These are phyloP conservation scores for Collybia sp. DNA, from an alignment of 768 basidiomycete genomes.

Conservation along the genomic window DNA sequence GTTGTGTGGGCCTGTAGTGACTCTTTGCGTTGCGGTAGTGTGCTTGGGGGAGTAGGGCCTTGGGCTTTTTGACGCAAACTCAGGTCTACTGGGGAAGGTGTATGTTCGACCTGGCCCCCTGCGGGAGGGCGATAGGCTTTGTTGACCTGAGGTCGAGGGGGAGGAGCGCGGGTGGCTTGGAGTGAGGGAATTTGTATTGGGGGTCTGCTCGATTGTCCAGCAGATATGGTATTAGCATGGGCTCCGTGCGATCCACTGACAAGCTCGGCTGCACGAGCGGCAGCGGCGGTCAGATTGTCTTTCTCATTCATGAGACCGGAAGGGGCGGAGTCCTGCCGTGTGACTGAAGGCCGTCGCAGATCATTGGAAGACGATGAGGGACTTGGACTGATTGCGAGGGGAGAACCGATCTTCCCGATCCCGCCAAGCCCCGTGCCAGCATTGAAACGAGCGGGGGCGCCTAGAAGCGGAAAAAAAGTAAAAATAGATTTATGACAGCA, in stretches of 20 bases:
- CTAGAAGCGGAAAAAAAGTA: slow-evolving; percentile 16
- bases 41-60: slow-evolving; percentile 32
- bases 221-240: slow-evolving; percentile 23
- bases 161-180: slow-evolving; percentile 62
- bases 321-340: slow-evolving; percentile 39
- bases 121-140: slow-evolving; percentile 52
- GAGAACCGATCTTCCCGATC: slow-evolving; percentile 36
- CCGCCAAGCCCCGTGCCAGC: slow-evolving; percentile 93
- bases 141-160: slow-evolving; percentile 60
- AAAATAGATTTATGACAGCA: slow-evolving; percentile 6
- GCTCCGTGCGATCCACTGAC: slow-evolving; percentile 50
- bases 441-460: slow-evolving; percentile 76
- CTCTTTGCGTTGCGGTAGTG: not conserved
- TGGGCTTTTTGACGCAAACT: slow-evolving; percentile 59
- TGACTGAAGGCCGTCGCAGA: slow-evolving; percentile 11
- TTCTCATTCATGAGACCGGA: slow-evolving; percentile 35
- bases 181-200: slow-evolving; percentile 11
- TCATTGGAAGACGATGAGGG: slow-evolving; percentile 16
- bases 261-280: slow-evolving; percentile 58
- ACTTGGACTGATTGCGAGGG: slow-evolving; percentile 16
- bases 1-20: slow-evolving; percentile 11
- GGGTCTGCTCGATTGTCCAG: slow-evolving; percentile 21
- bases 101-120: slow-evolving; percentile 39
- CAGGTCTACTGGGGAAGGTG: slow-evolving; percentile 62
- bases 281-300: slow-evolving; percentile 38